phyloP scores from a whole-genome alignment of 2,329 filamentous ascomycete genomes.

The Cercospora nicotianae region DNA sequence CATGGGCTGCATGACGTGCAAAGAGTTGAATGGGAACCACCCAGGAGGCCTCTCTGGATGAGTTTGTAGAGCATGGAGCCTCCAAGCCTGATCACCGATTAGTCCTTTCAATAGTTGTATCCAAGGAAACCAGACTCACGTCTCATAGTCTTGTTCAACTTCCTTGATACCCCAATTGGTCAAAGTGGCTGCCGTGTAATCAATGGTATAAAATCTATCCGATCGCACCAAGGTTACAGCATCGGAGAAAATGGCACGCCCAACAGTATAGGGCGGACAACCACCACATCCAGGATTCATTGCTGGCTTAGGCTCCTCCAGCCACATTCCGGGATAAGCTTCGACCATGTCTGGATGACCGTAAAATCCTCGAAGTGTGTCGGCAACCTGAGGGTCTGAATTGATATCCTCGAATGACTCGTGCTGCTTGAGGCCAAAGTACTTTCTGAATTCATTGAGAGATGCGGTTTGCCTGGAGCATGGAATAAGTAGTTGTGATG shows the following conservation, averaged over 20 bases:
- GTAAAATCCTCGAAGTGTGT: slow-evolving; percentile 63
- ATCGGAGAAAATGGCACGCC: slow-evolving; percentile 73
- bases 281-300: slow-evolving; percentile 73
- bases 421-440: slow-evolving; percentile 75
- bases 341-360: slow-evolving; percentile 79
- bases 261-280: slow-evolving; percentile 73
- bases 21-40: neutral
- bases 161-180: slow-evolving; percentile 13
- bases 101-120: neutral
- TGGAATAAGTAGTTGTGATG: neutral
- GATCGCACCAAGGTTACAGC: slow-evolving; percentile 76
- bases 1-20: neutral
- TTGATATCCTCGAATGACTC: slow-evolving; percentile 82
- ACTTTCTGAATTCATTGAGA: slow-evolving; percentile 81
- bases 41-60: neutral
- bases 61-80: neutral
- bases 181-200: slow-evolving; percentile 54
- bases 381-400: slow-evolving; percentile 68
- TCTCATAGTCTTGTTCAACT: neutral
- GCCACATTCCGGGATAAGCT: slow-evolving; percentile 74
- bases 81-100: neutral
- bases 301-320: slow-evolving; percentile 72
- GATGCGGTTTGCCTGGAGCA: slow-evolving; percentile 34
- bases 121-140: neutral
- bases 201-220: slow-evolving; percentile 75